Base-by-base conservation (phyloP, 441 rosid species). In the Eutrema salsugineum region DNA sequence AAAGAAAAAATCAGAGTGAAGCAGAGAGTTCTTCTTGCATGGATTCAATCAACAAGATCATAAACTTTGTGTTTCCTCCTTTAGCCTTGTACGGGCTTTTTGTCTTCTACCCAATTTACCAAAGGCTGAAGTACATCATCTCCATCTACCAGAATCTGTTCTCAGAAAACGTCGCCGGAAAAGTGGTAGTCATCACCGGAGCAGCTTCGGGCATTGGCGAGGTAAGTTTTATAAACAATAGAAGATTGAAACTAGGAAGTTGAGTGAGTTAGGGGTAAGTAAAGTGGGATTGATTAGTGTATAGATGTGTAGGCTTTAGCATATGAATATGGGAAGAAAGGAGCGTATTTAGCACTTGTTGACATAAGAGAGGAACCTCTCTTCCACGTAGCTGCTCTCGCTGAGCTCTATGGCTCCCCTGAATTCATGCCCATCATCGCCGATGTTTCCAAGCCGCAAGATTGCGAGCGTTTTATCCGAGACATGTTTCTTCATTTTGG, bases 131-230 rank as follows among this genome's bases (percentile, higher is more conserved):
- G 70, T 51, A 43, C 14, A 17, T 27, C 8, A 10, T 60, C 20
- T 63, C 51, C 47, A 56, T 73, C 15, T 66, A 1, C 51, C 65
- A 73, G 46, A 61, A 71, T 32, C 1, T 74, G 0, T 53, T 32
- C 70, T 15, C 56, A 0, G 80, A 77, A 51, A 66, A 81, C 38
- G 72, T 77, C 0, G 72, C 82, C 19, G 81, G 84, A 27, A 84
- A 80, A 80, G 84, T 80, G 5, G 81, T 76, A 14, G 33, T 84
- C 30, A 78, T 84, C 53, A 80, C 87, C 19, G 81, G 82, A 15
- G 83, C 83, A 50, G 78, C 84, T 65, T 84, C 85, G 4, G 84
- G 85, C 46, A 76, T 84, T 12, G 85, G 85, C 15, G 78, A 83
- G 81, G 83, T 81, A 48, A 10, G 55, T 38, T 17, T 14, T 2